These are phyloP conservation scores for Cunninghamia lanceolata DNA, from an alignment of 75 land plant genomes.

Conservation along the genomic window DNA sequence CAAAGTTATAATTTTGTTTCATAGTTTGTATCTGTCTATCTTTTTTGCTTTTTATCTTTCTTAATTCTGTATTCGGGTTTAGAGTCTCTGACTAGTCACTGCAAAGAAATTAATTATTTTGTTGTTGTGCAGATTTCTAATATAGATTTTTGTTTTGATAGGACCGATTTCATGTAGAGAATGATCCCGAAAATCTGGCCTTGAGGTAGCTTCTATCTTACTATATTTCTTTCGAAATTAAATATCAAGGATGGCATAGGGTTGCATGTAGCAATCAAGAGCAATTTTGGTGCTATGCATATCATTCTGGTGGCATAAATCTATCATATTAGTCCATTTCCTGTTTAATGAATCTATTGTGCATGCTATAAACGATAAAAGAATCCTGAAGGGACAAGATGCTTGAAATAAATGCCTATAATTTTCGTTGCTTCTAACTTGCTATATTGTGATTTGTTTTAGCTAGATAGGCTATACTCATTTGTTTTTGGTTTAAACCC, in stretches of 20 bases:
- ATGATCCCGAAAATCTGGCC: conserved; percentile 5
- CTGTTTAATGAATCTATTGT: background rate
- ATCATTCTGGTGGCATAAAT: background rate
- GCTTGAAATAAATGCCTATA: background rate
- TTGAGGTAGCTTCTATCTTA: background rate
- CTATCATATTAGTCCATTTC: background rate
- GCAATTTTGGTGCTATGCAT: background rate
- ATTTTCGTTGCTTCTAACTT: background rate
- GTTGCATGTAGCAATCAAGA: background rate
- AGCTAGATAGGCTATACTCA: background rate
- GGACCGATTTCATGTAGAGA: conserved; percentile 6
- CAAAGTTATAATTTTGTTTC: background rate
- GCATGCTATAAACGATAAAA: background rate
- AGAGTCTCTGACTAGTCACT: background rate
- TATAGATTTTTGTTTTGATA: background rate
- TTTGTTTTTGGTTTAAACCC: background rate
- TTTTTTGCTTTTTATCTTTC: background rate
- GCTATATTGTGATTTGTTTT: background rate
- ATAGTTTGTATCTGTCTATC: background rate
- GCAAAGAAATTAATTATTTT: background rate
- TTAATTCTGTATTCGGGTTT: background rate
- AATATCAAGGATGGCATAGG: background rate
- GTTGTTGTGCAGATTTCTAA: background rate
- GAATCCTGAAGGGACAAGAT: background rate
- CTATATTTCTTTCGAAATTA: background rate